Conservation (phyloP, 192 early-diverging fungal genomes). For the Coemansia sp. region DNA sequence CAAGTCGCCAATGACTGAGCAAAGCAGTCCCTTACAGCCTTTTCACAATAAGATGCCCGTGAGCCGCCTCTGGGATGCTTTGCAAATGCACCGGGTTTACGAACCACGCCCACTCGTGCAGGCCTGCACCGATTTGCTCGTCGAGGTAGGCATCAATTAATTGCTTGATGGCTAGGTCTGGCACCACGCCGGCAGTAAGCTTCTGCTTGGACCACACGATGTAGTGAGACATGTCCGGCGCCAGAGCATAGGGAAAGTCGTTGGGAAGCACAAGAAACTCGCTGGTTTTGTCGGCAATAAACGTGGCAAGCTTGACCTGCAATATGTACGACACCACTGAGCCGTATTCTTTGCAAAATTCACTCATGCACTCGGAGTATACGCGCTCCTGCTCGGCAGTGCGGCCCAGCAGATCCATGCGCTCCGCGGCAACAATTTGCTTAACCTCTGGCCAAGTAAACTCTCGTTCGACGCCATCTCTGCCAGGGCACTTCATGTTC, state of each 20-base stretch:
- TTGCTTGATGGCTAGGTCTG: conserved; percentile 10
- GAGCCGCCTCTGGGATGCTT: conserved; percentile 43
- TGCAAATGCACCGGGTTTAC: conserved; percentile 49
- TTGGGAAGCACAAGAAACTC: conserved; percentile 39
- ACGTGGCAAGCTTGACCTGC: conserved; percentile 33
- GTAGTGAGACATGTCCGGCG: conserved; percentile 16
- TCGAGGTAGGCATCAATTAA: conserved; percentile 17
- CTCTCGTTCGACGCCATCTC: conserved; percentile 12
- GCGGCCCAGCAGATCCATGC: conserved; percentile 38
- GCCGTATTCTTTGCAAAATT: conserved; percentile 25
- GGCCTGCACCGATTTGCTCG: conserved; percentile 12
- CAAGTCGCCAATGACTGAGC: too few species aligned
- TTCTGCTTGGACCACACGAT: conserved; percentile 48
- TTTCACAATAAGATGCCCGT: conserved; percentile 38
- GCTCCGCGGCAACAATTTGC: conserved; percentile 25
- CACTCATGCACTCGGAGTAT: conserved; percentile 26
- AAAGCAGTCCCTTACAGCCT: not conserved
- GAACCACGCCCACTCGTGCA: conserved; percentile 48
- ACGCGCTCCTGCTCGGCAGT: conserved; percentile 14
- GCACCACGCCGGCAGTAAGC: conserved; percentile 16
- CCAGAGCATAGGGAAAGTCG: conserved; percentile 51
- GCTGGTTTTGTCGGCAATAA: conserved; percentile 14
- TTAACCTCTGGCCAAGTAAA: conserved; percentile 39
- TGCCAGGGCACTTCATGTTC: conserved; percentile 8
- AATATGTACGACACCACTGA: conserved; percentile 25